These are phyloP conservation scores for Diaporthe sp. DNA, from an alignment of 2,329 filamentous ascomycete genomes.

Conservation along the genomic window DNA sequence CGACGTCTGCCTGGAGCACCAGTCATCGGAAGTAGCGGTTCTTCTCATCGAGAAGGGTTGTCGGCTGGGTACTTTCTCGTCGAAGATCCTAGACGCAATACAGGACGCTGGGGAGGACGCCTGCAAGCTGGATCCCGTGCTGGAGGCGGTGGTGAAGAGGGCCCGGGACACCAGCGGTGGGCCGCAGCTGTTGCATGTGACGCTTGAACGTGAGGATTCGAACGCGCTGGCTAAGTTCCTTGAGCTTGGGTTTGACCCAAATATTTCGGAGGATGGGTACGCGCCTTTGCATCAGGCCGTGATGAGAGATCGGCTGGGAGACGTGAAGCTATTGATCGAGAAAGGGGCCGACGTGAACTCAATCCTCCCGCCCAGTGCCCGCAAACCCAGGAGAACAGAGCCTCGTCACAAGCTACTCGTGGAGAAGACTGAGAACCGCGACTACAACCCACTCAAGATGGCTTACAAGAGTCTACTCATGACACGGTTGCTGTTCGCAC, in stretches of 20 bases:
- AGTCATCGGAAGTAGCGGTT: not conserved
- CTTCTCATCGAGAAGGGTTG: conserved; percentile 3
- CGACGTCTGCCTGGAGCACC: not conserved
- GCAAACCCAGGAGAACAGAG: not conserved
- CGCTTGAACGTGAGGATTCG: not conserved
- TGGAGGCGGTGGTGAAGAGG: not conserved
- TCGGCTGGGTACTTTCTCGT: not conserved
- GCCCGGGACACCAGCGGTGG: not conserved
- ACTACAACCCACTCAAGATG: not conserved
- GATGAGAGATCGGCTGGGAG: not conserved
- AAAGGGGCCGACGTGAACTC: not conserved
- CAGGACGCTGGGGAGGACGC: not conserved
- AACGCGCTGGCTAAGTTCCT: not conserved
- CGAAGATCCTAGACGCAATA: not conserved
- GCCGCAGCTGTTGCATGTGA: not conserved
- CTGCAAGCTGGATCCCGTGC: not conserved
- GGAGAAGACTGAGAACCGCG: not conserved
- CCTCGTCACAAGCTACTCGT: not conserved
- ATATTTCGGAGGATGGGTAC: conserved; percentile 1
- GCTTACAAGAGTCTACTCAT: not conserved
- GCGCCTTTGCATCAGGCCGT: not conserved
- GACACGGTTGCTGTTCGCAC: not conserved
- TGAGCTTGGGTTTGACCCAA: conserved; percentile 3
- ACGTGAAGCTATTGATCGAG: not conserved
- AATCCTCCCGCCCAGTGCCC: not conserved